Base-by-base conservation (phyloP, 2,329 filamentous ascomycete species). In the Claviceps purpurea region DNA sequence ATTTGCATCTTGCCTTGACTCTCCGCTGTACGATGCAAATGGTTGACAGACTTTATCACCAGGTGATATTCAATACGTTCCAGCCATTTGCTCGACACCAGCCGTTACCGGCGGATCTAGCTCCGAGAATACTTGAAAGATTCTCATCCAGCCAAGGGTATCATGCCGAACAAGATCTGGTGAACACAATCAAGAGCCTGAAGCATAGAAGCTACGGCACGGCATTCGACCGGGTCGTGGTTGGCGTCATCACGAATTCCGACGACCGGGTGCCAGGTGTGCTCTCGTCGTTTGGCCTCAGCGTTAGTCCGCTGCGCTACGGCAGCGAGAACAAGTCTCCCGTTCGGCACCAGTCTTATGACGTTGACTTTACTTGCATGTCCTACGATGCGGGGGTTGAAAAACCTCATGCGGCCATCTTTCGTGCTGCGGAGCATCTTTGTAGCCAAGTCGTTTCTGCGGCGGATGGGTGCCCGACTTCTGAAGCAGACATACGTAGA, bases 171-270 rank as follows among this genome's bases (percentile, higher is more conserved):
- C 60, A 68, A 0, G 70, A 75, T 47, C 70, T 78, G 4, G 55
- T 69, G 2, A 63, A 67, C 1, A 68, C 76, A 11, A 69, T 83
- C 24, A 54, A 62, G 18, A 62, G 61, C 16, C 55, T 81, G 4
- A 65, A 67, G 8, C 52, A 59, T 5, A 52, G 50, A 41, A 56
- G 50, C 8, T 18, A 54, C 2, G 40, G 39, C 6, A 45, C 50
- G 5, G 41, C 34, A 8, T 72, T 70, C 59, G 57, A 65, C 14
- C 62, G 60, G 13, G 68, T 73, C 4, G 65, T 79, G 1, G 65
- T 81, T 5, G 80, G 79, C 26, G 68, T 84, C 5, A 71, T 84
- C 49, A 79, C 79, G 11, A 84, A 84, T 60, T 83, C 79, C 0
- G 81, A 85, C 57, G 72, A 78, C 59, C 70, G 80, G n/a, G 75